Conservation (phyloP, 1,139 yeast genomes). For the Ashbya aceris region DNA sequence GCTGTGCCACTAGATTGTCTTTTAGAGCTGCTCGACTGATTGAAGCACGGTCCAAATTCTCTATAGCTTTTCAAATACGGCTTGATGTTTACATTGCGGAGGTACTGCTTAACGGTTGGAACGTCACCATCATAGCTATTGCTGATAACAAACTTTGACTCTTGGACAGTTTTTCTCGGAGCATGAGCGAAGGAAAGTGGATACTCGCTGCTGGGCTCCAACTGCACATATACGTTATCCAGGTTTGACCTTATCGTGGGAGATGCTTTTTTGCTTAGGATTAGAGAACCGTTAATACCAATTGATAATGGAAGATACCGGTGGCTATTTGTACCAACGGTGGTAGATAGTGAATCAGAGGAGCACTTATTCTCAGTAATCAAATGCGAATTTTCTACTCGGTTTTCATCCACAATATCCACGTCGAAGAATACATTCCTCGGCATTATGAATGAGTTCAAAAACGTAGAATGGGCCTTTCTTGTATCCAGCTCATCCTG, state of each 20-base stretch:
- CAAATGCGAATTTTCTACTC: conserved; percentile 6
- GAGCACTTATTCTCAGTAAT: conserved; percentile 4
- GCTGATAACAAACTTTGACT: conserved; percentile 20
- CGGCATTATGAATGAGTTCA: conserved; percentile 38
- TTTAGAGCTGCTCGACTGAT: conserved; percentile 6
- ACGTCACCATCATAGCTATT: conserved; percentile 63
- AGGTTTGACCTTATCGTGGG: conserved; percentile 51
- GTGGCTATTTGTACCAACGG: not conserved
- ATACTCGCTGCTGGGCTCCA: conserved; percentile 29
- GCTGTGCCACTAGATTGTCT: conserved; percentile 29
- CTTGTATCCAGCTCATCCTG: conserved; percentile 8
- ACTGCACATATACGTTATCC: conserved; percentile 56
- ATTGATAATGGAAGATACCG: conserved; percentile 13
- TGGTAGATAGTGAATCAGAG: not conserved
- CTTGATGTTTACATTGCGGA: conserved; percentile 44
- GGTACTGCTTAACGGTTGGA: conserved; percentile 50
- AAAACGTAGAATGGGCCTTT: conserved; percentile 9
- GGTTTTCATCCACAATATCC: conserved; percentile 12
- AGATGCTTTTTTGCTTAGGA: conserved; percentile 31
- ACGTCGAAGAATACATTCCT: conserved; percentile 62
- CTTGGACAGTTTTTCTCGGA: conserved; percentile 3
- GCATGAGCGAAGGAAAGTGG: not conserved
- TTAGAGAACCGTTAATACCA: conserved; percentile 28
- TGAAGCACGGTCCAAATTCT: conserved; percentile 50
- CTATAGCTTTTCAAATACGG: conserved; percentile 51